Conservation (phyloP, 75 land plant species). For the Cupressus sempervirens region DNA sequence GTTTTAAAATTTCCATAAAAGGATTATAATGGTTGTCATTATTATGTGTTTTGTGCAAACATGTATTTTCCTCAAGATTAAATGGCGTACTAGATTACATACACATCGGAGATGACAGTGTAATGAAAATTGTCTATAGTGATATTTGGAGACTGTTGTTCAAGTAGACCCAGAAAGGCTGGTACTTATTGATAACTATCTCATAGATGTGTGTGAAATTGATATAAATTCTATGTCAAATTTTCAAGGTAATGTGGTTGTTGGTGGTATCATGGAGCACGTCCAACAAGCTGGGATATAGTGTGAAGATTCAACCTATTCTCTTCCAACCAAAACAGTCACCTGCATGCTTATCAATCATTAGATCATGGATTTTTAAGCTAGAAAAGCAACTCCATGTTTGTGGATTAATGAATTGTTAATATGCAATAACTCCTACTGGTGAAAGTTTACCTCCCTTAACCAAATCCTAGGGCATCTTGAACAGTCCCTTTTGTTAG, state of each 20-base stretch:
- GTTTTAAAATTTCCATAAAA: no score
- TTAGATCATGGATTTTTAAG: conserved; percentile 77
- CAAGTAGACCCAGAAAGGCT: conserved; percentile 96
- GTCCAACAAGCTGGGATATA: conserved; percentile 99
- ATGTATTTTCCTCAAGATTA: no score
- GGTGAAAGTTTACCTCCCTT: conserved; percentile 85
- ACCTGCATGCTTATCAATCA: conserved; percentile 51
- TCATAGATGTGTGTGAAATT: conserved; percentile 89
- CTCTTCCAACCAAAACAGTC: conserved; percentile 84
- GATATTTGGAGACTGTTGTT: conserved; percentile 93
- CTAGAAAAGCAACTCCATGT: conserved; percentile 77
- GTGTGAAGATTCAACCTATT: conserved; percentile 97
- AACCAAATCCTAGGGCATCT: conserved; percentile 98
- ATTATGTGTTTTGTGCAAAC: no score
- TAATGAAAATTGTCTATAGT: conserved; percentile 96
- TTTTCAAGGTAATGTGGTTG: conserved; percentile 78
- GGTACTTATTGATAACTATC: conserved; percentile 86
- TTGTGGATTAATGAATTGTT: conserved; percentile 96
- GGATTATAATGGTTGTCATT: no score
- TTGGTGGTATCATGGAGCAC: conserved; percentile 99
- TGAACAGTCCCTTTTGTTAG: conserved; percentile 99
- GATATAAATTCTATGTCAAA: conserved; percentile 96
- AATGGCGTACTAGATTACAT: no score
- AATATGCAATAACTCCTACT: conserved; percentile 83
- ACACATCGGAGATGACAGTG: conserved; percentile 97